Conservation (phyloP, 805 yeast genomes). For the Lipomyces japonicus region DNA sequence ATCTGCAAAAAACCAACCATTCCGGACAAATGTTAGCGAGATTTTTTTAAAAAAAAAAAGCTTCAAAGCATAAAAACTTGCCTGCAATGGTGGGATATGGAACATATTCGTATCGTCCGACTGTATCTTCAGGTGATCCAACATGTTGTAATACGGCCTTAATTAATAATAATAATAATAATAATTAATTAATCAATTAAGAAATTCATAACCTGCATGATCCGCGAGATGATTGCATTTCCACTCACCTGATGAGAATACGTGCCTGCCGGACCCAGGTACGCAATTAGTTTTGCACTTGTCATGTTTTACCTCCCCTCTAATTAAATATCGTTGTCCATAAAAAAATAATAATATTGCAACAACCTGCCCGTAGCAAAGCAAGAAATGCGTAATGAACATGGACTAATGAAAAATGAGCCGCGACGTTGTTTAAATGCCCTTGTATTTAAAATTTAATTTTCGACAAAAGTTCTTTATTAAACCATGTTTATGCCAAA, state of each 20-base stretch:
- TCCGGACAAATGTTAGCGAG: conserved; percentile 27
- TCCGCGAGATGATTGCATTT: background rate
- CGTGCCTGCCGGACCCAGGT: conserved; percentile 87
- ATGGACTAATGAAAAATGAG: too few relatives aligned
- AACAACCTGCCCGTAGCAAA: too few relatives aligned
- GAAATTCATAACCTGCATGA: background rate
- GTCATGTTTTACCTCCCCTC: background rate
- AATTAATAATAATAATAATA: too few relatives aligned
- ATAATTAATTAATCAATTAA: too few relatives aligned
- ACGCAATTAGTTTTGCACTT: conserved; percentile 34
- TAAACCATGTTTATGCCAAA: too few relatives aligned
- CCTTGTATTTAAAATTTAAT: too few relatives aligned
- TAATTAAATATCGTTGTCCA: too few relatives aligned
- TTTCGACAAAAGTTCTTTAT: too few relatives aligned
- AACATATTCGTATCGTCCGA: conserved; percentile 26
- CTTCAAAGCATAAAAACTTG: too few relatives aligned
- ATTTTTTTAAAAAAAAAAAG: conserved; percentile 51
- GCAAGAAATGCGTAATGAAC: too few relatives aligned
- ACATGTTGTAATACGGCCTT: conserved; percentile 19
- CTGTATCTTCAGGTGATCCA: conserved; percentile 1
- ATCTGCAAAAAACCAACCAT: conserved; percentile 47
- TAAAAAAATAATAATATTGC: too few relatives aligned
- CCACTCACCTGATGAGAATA: conserved; percentile 75
- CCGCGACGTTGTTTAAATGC: too few relatives aligned
- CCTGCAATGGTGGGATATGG: conserved; percentile 32